Evolutionary conservation across 1,284 basidiomycete genomes (phyloP).

Genomic region (Cryptococcus sp.): DNA sequence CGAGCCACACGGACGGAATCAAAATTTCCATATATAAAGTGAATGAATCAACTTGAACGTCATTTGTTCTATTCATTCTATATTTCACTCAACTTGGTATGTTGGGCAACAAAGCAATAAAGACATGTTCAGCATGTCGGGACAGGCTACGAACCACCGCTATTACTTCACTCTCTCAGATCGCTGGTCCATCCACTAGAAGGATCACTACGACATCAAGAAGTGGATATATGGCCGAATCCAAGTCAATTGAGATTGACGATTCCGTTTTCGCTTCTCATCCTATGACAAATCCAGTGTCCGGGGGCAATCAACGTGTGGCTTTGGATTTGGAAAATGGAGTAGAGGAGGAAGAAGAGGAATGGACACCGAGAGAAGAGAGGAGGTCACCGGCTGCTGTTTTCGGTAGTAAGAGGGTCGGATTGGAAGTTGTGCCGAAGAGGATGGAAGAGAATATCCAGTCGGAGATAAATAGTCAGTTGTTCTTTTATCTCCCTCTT

Average conservation of each 20-base stretch:
- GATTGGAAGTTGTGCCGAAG: slow-evolving; percentile 63
- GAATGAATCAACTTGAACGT: not conserved
- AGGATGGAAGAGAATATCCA: slow-evolving; percentile 54
- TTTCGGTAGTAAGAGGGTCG: slow-evolving; percentile 68
- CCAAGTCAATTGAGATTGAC: not conserved
- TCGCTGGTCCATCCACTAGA: not conserved
- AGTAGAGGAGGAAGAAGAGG: slow-evolving; percentile 9
- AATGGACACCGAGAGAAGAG: slow-evolving; percentile 48
- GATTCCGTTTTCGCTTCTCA: not conserved
- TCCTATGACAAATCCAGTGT: no score
- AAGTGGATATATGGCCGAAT: not conserved
- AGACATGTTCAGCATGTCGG: not conserved
- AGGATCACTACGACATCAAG: not conserved
- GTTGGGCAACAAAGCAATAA: not conserved
- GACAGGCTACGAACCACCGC: no score
- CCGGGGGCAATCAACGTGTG: no score
- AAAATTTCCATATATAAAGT: not conserved
- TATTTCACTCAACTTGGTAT: not conserved
- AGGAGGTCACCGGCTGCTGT: slow-evolving; percentile 74
- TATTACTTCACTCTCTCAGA: not conserved
- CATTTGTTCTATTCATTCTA: not conserved
- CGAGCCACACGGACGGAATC: not conserved
- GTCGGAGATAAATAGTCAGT: slow-evolving; percentile 41
- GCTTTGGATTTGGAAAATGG: not conserved
- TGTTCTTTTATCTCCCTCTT: not conserved